Conservation (phyloP, 495 filamentous ascomycete genomes). For the Thermothielavioides terrestris region DNA sequence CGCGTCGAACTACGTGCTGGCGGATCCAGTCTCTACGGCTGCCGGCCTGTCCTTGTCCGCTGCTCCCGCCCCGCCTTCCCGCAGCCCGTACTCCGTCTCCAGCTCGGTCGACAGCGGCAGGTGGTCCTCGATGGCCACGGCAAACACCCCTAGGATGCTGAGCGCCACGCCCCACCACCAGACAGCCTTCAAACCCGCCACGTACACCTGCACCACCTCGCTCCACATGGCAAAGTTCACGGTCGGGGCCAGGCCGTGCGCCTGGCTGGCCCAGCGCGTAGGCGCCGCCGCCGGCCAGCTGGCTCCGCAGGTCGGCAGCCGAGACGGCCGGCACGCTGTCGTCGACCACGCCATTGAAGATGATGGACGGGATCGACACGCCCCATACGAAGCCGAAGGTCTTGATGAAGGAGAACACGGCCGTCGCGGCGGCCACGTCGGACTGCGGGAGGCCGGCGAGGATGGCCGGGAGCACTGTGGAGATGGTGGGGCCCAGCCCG, state of each 20-base stretch:
- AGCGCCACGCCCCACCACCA: constrained; percentile 23
- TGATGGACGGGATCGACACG: constrained; percentile 14
- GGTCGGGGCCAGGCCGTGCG: neutral
- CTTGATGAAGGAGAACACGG: constrained; percentile 32
- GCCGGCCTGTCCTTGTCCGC: no score
- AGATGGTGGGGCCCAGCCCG: constrained; percentile 21
- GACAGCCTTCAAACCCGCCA: constrained; percentile 10
- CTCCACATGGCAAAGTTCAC: constrained; percentile 1
- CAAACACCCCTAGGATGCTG: constrained; percentile 11
- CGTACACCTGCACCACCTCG: constrained; percentile 22
- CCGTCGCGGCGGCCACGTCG: constrained; percentile 30
- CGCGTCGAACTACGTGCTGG: no score
- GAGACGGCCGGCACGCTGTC: constrained; percentile 14
- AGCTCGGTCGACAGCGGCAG: constrained; percentile 20
- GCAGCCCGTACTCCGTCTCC: constrained; percentile 28
- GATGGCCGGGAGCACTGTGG: constrained; percentile 24
- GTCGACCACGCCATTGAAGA: constrained; percentile 14
- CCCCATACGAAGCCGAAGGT: constrained; percentile 42
- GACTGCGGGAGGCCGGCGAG: constrained; percentile 23
- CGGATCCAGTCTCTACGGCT: no score
- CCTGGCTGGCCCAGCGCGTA: neutral
- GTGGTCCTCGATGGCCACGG: constrained; percentile 21
- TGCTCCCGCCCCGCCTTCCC: neutral
- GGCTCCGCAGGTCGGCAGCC: neutral
- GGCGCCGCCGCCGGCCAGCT: constrained; percentile 2